Conservation (phyloP, 345 rosid species). For the Euphorbia peplus region DNA sequence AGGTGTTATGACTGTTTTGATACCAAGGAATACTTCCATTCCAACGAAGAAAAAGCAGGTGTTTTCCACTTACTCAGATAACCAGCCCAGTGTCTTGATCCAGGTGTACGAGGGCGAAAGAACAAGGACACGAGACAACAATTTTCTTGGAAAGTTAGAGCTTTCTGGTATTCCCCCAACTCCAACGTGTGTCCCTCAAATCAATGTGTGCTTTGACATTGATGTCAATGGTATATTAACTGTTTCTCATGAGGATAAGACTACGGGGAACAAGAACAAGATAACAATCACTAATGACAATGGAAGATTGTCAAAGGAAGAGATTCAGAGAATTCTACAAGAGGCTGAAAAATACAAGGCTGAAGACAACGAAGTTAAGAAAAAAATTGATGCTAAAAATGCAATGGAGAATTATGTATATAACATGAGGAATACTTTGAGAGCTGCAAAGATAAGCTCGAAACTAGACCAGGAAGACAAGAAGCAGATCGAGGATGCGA, state of each 20-base stretch:
- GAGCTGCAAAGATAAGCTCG: conserved; percentile 16
- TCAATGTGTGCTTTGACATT: background rate
- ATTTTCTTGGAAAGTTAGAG: conserved; percentile 16
- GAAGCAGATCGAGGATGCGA: conserved; percentile 22
- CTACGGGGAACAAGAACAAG: conserved; percentile 24
- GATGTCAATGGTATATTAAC: conserved; percentile 21
- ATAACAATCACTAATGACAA: conserved; percentile 24
- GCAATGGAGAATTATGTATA: conserved; percentile 16
- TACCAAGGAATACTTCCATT: too few relatives aligned
- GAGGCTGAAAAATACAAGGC: background rate
- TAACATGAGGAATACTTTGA: conserved; percentile 21
- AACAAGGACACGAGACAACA: background rate
- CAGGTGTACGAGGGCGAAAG: conserved; percentile 21
- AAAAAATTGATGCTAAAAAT: background rate
- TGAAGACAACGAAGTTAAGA: background rate
- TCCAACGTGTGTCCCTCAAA: conserved; percentile 19
- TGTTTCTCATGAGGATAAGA: conserved; percentile 21
- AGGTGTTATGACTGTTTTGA: too few relatives aligned
- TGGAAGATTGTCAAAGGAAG: conserved; percentile 10
- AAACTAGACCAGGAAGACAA: conserved; percentile 11
- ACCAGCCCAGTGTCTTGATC: conserved; percentile 15
- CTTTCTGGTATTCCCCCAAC: conserved; percentile 22
- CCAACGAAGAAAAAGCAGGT: too few relatives aligned
- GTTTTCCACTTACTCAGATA: background rate
- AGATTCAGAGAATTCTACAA: background rate